Evolutionary conservation across 176 grass and related monocot genomes (phyloP).

Genomic region (Oryza longistaminata): DNA sequence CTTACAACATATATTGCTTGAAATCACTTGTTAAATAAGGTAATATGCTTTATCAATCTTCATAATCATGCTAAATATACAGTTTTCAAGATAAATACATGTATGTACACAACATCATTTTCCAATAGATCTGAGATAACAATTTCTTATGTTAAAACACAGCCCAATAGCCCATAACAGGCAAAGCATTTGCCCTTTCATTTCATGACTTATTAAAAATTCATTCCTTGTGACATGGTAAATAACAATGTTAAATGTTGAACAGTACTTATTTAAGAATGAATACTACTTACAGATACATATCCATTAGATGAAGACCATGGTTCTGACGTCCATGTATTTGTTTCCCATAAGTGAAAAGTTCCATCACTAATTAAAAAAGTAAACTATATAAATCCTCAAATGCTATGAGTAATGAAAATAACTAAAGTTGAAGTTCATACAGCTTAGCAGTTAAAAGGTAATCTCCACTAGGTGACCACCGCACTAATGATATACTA

Average conservation of each 20-base stretch:
- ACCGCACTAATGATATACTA: slow-evolving; percentile 71
- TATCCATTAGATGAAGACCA: slow-evolving; percentile 94
- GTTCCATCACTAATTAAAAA: slow-evolving; percentile 75
- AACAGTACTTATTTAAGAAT: slow-evolving; percentile 3
- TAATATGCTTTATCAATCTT: background rate
- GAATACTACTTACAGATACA: slow-evolving; percentile 69
- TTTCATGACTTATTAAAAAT: background rate
- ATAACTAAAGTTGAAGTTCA: slow-evolving; percentile 27
- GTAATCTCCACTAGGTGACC: slow-evolving; percentile 96
- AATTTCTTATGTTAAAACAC: background rate
- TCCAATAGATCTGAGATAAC: background rate
- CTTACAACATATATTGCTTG: background rate
- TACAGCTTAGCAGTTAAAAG: slow-evolving; percentile 92
- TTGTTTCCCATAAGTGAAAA: slow-evolving; percentile 97
- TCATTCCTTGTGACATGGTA: background rate
- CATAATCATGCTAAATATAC: slow-evolving; percentile 8
- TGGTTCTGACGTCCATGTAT: slow-evolving; percentile 92
- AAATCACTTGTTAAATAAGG: background rate
- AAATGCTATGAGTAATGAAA: slow-evolving; percentile 17
- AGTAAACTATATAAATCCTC: slow-evolving; percentile 32
- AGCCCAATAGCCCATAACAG: background rate
- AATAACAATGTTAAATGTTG: background rate
- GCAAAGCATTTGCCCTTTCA: background rate
- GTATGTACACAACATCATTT: background rate
- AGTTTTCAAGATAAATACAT: background rate